phyloP scores from a whole-genome alignment of 163 green algal species.

The Smithsoniella earleae region DNA sequence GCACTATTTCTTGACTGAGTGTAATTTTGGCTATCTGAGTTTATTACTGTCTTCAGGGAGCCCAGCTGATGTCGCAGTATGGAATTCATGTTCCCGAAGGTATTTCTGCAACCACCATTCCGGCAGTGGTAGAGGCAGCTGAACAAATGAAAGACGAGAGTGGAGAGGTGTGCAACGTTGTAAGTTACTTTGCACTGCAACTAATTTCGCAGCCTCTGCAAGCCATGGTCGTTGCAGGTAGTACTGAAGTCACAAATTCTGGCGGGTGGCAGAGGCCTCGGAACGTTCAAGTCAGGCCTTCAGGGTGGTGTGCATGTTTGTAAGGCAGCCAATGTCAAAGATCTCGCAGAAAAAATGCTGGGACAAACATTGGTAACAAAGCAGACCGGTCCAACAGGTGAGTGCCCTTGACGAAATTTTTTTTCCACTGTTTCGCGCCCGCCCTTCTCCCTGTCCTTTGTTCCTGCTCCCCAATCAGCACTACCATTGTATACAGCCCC shows the following conservation, averaged over 20 bases:
- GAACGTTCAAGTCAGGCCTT: constrained; percentile 86
- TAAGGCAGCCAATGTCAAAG: constrained; percentile 51
- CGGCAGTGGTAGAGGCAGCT: constrained; percentile 59
- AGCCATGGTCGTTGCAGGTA: constrained; percentile 53
- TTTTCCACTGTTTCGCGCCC: background rate
- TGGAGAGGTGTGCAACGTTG: constrained; percentile 41
- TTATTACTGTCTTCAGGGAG: constrained; percentile 53
- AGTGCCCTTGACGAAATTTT: too few species aligned
- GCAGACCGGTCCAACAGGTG: constrained; percentile 49
- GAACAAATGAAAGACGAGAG: constrained; percentile 53
- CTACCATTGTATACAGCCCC: background rate
- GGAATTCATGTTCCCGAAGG: constrained; percentile 87
- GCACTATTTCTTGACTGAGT: too few species aligned
- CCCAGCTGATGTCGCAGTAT: constrained; percentile 83
- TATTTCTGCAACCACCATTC: constrained; percentile 58
- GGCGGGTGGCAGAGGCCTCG: constrained; percentile 84
- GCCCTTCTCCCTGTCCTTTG: background rate
- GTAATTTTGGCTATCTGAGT: too few species aligned
- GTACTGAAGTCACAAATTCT: constrained; percentile 96
- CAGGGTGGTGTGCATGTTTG: constrained; percentile 95
- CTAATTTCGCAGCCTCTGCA: too few species aligned
- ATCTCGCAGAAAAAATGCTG: constrained; percentile 84
- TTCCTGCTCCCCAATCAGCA: background rate
- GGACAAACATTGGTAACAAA: constrained; percentile 80
- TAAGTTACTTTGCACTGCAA: constrained; percentile 9